Evolutionary conservation across 2,329 filamentous ascomycete genomes (phyloP).

Genomic region (Cladosporium sp.): DNA sequence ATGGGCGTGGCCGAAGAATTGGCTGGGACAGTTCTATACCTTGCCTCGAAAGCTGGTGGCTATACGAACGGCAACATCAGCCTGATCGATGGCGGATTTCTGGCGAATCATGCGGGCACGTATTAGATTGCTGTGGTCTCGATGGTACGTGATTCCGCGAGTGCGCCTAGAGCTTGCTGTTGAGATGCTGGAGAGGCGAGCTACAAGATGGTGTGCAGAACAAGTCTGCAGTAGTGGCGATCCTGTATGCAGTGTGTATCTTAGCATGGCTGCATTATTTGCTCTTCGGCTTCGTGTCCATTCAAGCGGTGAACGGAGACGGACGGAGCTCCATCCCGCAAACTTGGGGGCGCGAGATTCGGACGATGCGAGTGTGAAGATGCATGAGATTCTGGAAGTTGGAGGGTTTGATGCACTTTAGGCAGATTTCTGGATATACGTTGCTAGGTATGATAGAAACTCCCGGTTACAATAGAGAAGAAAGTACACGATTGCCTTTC

Average conservation of each 20-base stretch:
- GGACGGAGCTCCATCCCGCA: no score
- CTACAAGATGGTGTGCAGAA: not conserved
- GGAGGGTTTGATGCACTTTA: not conserved
- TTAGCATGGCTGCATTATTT: no score
- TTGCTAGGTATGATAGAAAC: not conserved
- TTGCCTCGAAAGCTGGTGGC: conserved; percentile 47
- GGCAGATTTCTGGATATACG: not conserved
- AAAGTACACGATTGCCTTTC: not conserved
- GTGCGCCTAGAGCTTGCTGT: not conserved
- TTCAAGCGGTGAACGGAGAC: no score
- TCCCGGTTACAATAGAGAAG: not conserved
- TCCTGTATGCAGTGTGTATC: not conserved
- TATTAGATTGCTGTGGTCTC: conserved; percentile 6
- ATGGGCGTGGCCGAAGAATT: conserved; percentile 42
- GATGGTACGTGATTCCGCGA: not conserved
- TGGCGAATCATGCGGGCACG: conserved; percentile 27
- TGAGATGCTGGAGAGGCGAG: not conserved
- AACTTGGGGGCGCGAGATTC: no score
- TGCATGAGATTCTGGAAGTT: not conserved
- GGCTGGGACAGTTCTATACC: conserved; percentile 47
- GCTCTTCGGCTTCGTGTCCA: no score
- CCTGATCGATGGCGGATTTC: conserved; percentile 44
- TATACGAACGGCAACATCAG: conserved; percentile 54
- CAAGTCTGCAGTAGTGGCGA: not conserved
- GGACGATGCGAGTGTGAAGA: not conserved